Evolutionary conservation across 495 filamentous ascomycete genomes (phyloP), one percentile per base, ranked within the genome.

Genomic region (Lepidopterella palustris): DNA sequence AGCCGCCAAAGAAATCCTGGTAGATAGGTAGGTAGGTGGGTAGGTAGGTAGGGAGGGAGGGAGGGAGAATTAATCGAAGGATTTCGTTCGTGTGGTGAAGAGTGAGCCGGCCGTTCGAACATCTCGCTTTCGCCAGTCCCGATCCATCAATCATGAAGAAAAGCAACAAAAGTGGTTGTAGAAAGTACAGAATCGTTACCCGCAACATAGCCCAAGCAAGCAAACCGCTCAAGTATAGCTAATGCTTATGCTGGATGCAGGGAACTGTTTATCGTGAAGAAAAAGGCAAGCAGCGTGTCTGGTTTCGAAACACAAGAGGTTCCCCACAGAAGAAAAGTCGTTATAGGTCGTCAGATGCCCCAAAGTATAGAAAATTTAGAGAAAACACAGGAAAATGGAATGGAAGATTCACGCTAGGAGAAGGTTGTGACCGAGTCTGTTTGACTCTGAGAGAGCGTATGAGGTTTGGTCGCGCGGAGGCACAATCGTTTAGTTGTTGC

Each of bases 131-230:
- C 45, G 53, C 61, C 55, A 21, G 51, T 32, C 31, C 51, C 20
- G 3, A 40, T 53, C 59, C 61, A 60, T 60, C 55, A 59, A 57
- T 66, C 24, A 56, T 49, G 58, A 66, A 60, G 52, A 24, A 54
- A 54, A 62, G 54, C 25, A 62, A 50, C 39, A 61, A 58, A 35
- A 48, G 28, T 31, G 50, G 25, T 59, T 15, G 56, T 66, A 66
- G 63, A 66, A 62, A 62, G 52, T 66, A 66, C 63, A 66, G 57
- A 62, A 62, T 66, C 63, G 57, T 66, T 59, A 62, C 63, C 63
- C 59, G 59, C 63, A 58, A 62, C 27, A 31, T 57, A 64, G 45
- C 55, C 57, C 52, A 59, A 58, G 54, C 45, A 40, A 47, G 47
- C 48, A 49, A 54, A 54, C 25, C 40, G 53, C 49, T 32, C n/a